Conservation (phyloP, 352 stramenopile genomes). For the Phytophthora melonis region DNA sequence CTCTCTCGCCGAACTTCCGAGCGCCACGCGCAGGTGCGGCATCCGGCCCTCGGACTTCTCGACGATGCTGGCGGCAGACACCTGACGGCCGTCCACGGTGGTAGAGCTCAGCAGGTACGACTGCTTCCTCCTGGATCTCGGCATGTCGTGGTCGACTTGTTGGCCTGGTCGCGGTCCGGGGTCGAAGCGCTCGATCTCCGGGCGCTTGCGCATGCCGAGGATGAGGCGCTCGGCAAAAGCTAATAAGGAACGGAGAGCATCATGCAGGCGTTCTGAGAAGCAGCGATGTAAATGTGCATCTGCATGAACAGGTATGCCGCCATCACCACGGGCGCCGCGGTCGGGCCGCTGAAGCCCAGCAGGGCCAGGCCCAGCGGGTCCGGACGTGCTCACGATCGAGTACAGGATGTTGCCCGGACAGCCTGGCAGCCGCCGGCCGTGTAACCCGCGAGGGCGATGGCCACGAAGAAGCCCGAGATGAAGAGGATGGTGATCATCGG, state of each 20-base stretch:
- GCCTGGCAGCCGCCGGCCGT: constrained; percentile 52
- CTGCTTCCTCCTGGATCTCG: constrained; percentile 25
- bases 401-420: constrained; percentile 48
- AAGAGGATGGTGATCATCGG: constrained; percentile 43
- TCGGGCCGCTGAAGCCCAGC: constrained; percentile 50
- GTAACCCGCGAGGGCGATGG: constrained; percentile 42
- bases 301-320: constrained; percentile 32
- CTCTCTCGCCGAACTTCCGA: constrained; percentile 2
- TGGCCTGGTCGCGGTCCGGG: constrained; percentile 10
- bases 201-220: neutral
- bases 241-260: constrained; percentile 51
- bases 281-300: constrained; percentile 43
- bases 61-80: neutral
- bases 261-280: constrained; percentile 48
- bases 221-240: constrained; percentile 48
- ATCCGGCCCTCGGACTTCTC: constrained; percentile 3
- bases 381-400: constrained; percentile 3
- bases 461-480: constrained; percentile 47
- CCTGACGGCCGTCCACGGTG: constrained; percentile 7
- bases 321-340: constrained; percentile 36
- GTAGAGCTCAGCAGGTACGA: constrained; percentile 27
- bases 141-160: constrained; percentile 13
- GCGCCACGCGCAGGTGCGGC: neutral
- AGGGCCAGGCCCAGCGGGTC: constrained; percentile 27
- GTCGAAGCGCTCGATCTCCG: constrained; percentile 3